These are phyloP conservation scores for Aspergillus hortae DNA, from an alignment of 2,329 filamentous ascomycete species.

Conservation along the genomic window DNA sequence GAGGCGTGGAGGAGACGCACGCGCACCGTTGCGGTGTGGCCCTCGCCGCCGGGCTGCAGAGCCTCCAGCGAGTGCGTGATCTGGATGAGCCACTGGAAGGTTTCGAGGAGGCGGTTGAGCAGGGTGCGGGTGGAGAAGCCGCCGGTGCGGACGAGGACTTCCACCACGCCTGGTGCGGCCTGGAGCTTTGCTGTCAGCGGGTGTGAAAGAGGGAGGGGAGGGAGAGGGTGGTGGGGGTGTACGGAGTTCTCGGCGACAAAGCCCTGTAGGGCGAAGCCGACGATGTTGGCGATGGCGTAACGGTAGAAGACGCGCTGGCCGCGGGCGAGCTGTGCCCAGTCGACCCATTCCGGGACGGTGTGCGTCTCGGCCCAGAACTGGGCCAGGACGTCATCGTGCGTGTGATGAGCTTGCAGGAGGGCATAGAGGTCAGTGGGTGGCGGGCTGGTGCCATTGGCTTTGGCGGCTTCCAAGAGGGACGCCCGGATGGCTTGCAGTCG, in stretches of 20 bases:
- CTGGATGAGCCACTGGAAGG: conserved; percentile 69
- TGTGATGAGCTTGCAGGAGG: conserved; percentile 56
- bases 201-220: not conserved
- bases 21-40: conserved; percentile 60
- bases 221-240: not conserved
- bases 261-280: conserved; percentile 19
- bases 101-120: conserved; percentile 63
- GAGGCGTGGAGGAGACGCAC: conserved; percentile 66
- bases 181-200: conserved; percentile 1
- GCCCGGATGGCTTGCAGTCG: conserved; percentile 11
- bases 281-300: conserved; percentile 53
- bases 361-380: conserved; percentile 63
- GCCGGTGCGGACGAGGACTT: conserved; percentile 68
- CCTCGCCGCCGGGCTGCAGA: conserved; percentile 63
- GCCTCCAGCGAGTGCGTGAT: conserved; percentile 60
- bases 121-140: conserved; percentile 67
- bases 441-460: not conserved
- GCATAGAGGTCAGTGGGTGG: conserved; percentile 53
- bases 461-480: conserved; percentile 8
- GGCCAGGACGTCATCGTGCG: conserved; percentile 51
- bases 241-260: conserved; percentile 21
- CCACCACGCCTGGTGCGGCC: conserved; percentile 66
- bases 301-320: conserved; percentile 73
- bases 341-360: conserved; percentile 66
- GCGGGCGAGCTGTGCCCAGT: conserved; percentile 68